Base-by-base conservation (phyloP, 345 rosid species). In the Salix purpurea region DNA sequence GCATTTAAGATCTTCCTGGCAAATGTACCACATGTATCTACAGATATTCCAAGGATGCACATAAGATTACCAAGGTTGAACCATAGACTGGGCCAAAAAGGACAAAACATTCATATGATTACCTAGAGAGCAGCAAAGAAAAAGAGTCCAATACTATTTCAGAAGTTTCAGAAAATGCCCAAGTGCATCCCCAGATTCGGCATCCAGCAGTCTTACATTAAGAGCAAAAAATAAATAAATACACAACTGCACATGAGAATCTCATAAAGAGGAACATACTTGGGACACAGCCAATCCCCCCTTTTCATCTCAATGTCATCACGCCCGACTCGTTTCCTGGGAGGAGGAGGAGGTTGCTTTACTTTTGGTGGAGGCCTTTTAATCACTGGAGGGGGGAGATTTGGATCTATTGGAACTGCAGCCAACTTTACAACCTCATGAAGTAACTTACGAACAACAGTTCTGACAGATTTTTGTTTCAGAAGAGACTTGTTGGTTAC, bases 241-340 rank as follows among this genome's bases (percentile, higher is more conserved):
- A 40, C 12, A 40, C 14, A 10, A 58, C 64, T n/a, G 6, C 64
- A 11, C 64, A 23, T 58, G 64, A 23, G 64, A 37, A 34, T 34
- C 21, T 52, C 56, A 64, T 32, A 65, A 74, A 60, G 46, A 40
- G 64, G 72, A 18, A 87, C 97, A 83, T 92, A 91, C 98, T 94
- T 96, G 60, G 98, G 87, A 77, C 99, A 96, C 36, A 94, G 85
- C 99, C 99, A 96, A 83, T 96, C 99, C 68, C 98, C 99, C 81
- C 88, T 96, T 82, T 96, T 96, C 98, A 94, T 96, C 89, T 93
- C 99, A 73, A 91, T 70, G 66, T 92, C 99, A 88, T 92, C 97
- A 61, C 99, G 94, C 30, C 98, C 99, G n/a, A 96, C 94, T 39
- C 96, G 90, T 81, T 88, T 89, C 85, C 83, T 91, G 34, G 97